Percentiles rank a stretch among this genome's conserved stretches.
These are phyloP conservation scores for Rhodotorula mucilaginosa DNA, from an alignment of 1,284 basidiomycete species.

Conservation along the genomic window DNA sequence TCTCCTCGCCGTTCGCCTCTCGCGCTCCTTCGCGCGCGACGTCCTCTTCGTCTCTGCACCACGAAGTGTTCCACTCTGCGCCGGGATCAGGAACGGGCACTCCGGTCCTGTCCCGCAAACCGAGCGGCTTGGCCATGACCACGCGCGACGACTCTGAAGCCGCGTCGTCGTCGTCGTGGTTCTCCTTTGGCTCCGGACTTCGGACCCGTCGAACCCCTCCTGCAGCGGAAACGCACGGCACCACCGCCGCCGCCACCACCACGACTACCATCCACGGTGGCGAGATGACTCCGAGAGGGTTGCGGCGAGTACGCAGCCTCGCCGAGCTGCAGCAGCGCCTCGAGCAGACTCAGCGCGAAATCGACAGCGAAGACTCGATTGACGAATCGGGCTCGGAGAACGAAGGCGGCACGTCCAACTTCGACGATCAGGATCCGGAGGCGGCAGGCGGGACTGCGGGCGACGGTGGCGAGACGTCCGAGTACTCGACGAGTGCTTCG, in stretches of 20 bases:
- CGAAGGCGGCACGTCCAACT: not conserved
- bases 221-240: not conserved
- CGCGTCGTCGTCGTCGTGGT: not conserved
- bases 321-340: constrained; percentile 36
- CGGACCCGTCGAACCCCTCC: not conserved
- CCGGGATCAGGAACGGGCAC: not conserved
- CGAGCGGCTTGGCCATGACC: constrained; percentile 19
- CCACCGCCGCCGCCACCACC: not conserved
- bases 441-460: not conserved
- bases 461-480: not conserved
- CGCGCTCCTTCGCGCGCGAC: constrained; percentile 18
- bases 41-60: constrained; percentile 30
- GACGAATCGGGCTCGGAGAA: constrained; percentile 3
- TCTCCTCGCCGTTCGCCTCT: constrained; percentile 21
- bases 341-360: constrained; percentile 34
- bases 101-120: constrained; percentile 10
- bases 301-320: constrained; percentile 33
- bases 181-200: not conserved
- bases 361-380: constrained; percentile 25
- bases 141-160: not conserved
- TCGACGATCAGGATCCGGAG: not conserved
- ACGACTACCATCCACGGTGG: not conserved
- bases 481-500: constrained; percentile 1
- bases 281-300: not conserved
- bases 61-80: constrained; percentile 25